Base-by-base conservation (phyloP, 805 yeast species). In the Priceomyces haplophilus region DNA sequence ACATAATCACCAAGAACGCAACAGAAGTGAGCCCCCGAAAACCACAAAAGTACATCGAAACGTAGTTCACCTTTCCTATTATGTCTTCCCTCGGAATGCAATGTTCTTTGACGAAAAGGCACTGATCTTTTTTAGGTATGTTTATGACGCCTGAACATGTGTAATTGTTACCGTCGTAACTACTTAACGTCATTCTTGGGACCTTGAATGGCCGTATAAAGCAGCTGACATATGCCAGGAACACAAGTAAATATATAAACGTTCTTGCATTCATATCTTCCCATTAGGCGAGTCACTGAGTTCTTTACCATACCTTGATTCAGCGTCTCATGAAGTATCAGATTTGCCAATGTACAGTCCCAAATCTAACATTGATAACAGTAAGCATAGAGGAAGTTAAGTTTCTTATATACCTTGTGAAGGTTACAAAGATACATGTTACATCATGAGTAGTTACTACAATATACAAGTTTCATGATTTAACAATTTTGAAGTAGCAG, bases 1-100 rank as follows among this genome's bases (percentile, higher is more conserved):
- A 42, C 29, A 73, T 54, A 49, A 63, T 55, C 10, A 44, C 31
- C 2, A 59, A 39, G 10, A 58, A 46, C 4, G 50, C 29, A 2
- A 59, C 42, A 7, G 64, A 47, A 4, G 49, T 27, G 2, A 43
- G 35, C 7, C 24, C 23, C 10, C 36, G 24, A 15, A 46, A 40
- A 7, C 52, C 40, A 41, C 72, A 67, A 51, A 64, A 68, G 51
- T 65, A 69, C 16, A 58, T 29, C 23, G 52, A 40, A 19, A 74
- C 45, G 48, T 73, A 76, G 51, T 72, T 58, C 46, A 73, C 35
- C 4, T 48, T 32, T 1, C 78, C 77, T 8, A 64, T 52, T 5
- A 58, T 52, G 38, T 54, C 53, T 4, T 55, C 64, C 6, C 52
- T 62, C 10, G 47, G 47, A 16, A 44, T 43, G 54, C 79, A 73